phyloP scores from a whole-genome alignment of 176 grass and related monocot species.

The Areca catechu region DNA sequence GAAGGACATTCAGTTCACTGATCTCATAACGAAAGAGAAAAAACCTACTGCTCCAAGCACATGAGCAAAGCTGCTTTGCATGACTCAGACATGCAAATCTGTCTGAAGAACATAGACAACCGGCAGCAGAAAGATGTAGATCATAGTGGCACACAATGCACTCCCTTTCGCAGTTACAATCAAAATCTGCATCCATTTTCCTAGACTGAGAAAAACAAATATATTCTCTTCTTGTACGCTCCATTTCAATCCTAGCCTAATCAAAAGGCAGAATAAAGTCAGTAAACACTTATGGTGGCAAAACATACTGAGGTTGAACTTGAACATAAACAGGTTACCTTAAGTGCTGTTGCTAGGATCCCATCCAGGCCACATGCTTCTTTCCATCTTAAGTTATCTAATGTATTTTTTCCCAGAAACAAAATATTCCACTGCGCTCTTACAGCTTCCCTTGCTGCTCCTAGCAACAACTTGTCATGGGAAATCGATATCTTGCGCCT shows the following conservation, averaged over 20 bases:
- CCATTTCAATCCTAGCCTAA: conserved; percentile 62
- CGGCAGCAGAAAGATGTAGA: conserved; percentile 75
- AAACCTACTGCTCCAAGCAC: conserved; percentile 58
- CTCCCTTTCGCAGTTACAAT: conserved; percentile 56
- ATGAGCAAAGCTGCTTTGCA: conserved; percentile 74
- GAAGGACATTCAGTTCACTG: conserved; percentile 68
- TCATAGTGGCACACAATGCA: conserved; percentile 87
- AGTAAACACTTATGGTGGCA: conserved; percentile 9
- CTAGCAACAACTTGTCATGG: conserved; percentile 87
- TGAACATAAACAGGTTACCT: conserved; percentile 36
- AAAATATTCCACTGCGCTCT: conserved; percentile 77
- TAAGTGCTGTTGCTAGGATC: conserved; percentile 54
- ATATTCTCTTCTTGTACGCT: conserved; percentile 41
- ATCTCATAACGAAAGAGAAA: conserved; percentile 86
- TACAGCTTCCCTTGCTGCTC: conserved; percentile 74
- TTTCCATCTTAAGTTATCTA: conserved; percentile 69
- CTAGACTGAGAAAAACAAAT: conserved; percentile 47
- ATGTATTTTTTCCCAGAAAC: conserved; percentile 49
- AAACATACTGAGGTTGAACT: conserved; percentile 2
- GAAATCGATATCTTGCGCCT: conserved; percentile 66
- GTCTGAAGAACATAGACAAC: conserved; percentile 56
- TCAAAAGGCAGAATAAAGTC: conserved; percentile 16
- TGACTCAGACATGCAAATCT: conserved; percentile 66
- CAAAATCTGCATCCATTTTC: conserved; percentile 80
- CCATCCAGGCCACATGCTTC: conserved; percentile 54